Evolutionary conservation across 164 flowering plant species (phyloP), one percentile per base, ranked within the genome.

Genomic region (Nelumbo lutea): DNA sequence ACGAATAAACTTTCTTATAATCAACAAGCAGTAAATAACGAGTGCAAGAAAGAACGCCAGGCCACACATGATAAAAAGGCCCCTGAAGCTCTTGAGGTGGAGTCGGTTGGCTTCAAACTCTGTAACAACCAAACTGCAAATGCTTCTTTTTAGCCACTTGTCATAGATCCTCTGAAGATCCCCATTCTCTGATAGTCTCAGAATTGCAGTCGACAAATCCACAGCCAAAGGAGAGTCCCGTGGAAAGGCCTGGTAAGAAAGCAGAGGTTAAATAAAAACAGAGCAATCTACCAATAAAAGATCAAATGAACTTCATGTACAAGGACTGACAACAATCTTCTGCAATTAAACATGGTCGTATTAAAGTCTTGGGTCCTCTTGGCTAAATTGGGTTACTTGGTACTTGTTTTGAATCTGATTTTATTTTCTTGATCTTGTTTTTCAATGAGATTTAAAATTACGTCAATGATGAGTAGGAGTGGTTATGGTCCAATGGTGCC

Each of bases 151-250:
- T 13, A 89, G 78, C 98, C 98, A 93, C 70, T 81, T 82, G 76
- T 86, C 83, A 62, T 85, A 89, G 61, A 93, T 88, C 72, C 82
- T 85, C 72, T 90, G 88, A 51, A 93, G 97, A 27, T 84, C 85
- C 0, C 98, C 97, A 42, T 83, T 85, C 72, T 93, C 98, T 1
- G 97, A 87, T 6, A 93, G 78, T 13, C 74, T 62, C 27, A 93
- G 77, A 43, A 93, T 84, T 58, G 97, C 96, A n/a, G 97, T 91
- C 27, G 97, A 90, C 87, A 91, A 65, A 71, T 93, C 98, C 44
- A 87, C 62, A 0, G 95, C 89, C 53, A 93, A 73, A 1, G 93
- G 90, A 60, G 97, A 93, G 75, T 88, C 97, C 64, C 86, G 78
- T 1, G 86, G 94, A 79, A 93, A 93, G 68, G 96, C 97, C 96